Percentiles rank a stretch among this genome's conserved stretches.
phyloP scores from a whole-genome alignment of 2,329 filamentous ascomycete genomes.

The Magnaporthiopsis rhizophila region DNA sequence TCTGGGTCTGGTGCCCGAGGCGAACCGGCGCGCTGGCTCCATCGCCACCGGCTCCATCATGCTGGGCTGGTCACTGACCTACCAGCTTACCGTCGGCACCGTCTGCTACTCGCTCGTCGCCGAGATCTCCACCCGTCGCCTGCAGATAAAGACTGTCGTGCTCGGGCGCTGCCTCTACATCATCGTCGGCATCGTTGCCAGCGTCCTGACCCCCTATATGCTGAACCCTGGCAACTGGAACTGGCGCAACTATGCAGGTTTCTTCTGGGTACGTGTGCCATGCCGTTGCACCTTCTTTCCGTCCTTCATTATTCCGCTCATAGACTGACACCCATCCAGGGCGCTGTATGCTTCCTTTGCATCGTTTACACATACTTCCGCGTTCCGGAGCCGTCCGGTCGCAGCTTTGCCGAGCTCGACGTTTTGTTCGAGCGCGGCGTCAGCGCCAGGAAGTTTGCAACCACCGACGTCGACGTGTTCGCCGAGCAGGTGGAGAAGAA shows the following conservation, averaged over 20 bases:
- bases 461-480: slow-evolving; percentile 49
- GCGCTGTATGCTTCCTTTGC: slow-evolving; percentile 70
- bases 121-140: slow-evolving; percentile 71
- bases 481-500: slow-evolving; percentile 39
- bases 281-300: not conserved
- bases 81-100: slow-evolving; percentile 81
- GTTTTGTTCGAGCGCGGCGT: slow-evolving; percentile 70
- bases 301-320: not conserved
- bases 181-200: slow-evolving; percentile 72
- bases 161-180: slow-evolving; percentile 77
- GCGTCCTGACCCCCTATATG: slow-evolving; percentile 85
- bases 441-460: slow-evolving; percentile 64
- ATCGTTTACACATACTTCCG: slow-evolving; percentile 77
- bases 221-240: slow-evolving; percentile 80
- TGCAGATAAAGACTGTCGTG: slow-evolving; percentile 89
- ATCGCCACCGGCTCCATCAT: slow-evolving; percentile 80
- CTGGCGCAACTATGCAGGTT: slow-evolving; percentile 80
- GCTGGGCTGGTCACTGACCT: slow-evolving; percentile 73
- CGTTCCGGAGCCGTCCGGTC: slow-evolving; percentile 69
- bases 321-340: slow-evolving; percentile 26
- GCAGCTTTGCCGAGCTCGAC: slow-evolving; percentile 81
- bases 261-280: slow-evolving; percentile 61
- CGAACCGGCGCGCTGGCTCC: slow-evolving; percentile 51
- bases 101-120: slow-evolving; percentile 85
- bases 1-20: slow-evolving; percentile 61